Percentiles rank a stretch among this genome's conserved stretches.
Conservation (phyloP, 2,329 filamentous ascomycete species). For the Claviceps sorghi region DNA sequence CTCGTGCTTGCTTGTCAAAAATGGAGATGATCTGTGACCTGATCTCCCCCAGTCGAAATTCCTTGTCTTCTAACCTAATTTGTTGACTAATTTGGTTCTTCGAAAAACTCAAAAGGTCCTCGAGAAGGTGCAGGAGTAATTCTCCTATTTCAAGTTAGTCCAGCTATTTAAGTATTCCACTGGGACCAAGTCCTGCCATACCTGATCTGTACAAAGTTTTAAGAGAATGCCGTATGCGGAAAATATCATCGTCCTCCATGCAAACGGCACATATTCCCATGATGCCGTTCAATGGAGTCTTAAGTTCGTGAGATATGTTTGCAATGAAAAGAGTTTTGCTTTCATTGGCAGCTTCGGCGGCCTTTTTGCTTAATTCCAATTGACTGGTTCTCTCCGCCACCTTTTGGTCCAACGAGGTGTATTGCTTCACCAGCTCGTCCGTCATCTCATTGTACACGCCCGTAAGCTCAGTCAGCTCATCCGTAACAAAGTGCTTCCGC, state of each 20-base stretch:
- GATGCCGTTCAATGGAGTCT: slow-evolving; percentile 91
- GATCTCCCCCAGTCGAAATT: slow-evolving; percentile 74
- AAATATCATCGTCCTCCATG: slow-evolving; percentile 76
- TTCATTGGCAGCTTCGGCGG: slow-evolving; percentile 87
- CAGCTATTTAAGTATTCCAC: not conserved
- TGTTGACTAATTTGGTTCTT: slow-evolving; percentile 90
- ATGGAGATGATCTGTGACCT: slow-evolving; percentile 70
- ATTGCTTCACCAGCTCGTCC: slow-evolving; percentile 77
- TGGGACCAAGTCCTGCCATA: not conserved
- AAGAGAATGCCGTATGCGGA: slow-evolving; percentile 65
- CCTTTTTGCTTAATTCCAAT: slow-evolving; percentile 78
- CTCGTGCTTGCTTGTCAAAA: slow-evolving; percentile 78
- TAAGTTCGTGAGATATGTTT: slow-evolving; percentile 77
- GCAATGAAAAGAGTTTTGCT: slow-evolving; percentile 97
- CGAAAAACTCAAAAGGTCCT: slow-evolving; percentile 81
- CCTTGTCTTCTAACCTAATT: slow-evolving; percentile 65
- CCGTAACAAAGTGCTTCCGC: slow-evolving; percentile 59
- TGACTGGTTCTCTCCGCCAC: slow-evolving; percentile 72
- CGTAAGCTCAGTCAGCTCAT: slow-evolving; percentile 74
- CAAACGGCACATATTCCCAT: slow-evolving; percentile 87
- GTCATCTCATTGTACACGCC: slow-evolving; percentile 88
- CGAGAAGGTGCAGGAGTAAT: slow-evolving; percentile 68
- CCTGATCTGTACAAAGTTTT: slow-evolving; percentile 62
- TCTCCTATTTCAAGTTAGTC: slow-evolving; percentile 32
- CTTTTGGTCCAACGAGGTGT: slow-evolving; percentile 68